Evolutionary conservation across 495 filamentous ascomycete genomes (phyloP), one percentile per base, ranked within the genome.

Genomic region (Bacidia rubella): DNA sequence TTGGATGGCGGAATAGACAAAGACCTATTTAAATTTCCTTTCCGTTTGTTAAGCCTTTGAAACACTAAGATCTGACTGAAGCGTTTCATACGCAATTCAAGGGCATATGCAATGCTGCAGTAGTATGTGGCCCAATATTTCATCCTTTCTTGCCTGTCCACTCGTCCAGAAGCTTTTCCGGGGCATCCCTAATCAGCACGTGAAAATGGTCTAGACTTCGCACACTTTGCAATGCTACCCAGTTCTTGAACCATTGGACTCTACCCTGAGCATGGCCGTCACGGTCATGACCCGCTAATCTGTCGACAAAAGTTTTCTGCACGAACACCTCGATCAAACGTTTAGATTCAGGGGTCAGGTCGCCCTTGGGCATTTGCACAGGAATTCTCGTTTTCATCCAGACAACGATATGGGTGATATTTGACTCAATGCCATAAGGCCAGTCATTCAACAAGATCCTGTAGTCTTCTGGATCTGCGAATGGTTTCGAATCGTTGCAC

Each of bases 221-320:
- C 46, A 90, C 83, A 60, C 83, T 87, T 67, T 88, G 84, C 60
- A 87, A 65, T 25, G 71, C 73, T 51, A 74, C 75, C 82, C 83
- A 87, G 57, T 90, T 90, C 72, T 86, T 87, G 61, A 88, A 88
- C 81, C 82, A 90, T 56, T 84, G 55, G 47, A 88, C 82, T n/a
- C n/a, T 35, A 35, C 29, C 29, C 35, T 70, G 73, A 2, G 75
- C 72, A 38, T 70, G 65, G 19, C 68, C 72, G 7, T 63, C 67
- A 39, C 39, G 40, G 5, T 68, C 64, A 60, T 11, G 23, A 0
- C 63, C 62, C 0, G 69, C 74, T 19, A 85, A 63, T n/a, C 62
- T 66, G 25, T 73, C 66, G 3, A 68, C 62, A 62, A 90, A 88
- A 27, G 69, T 73, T 43, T 64, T 64, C 52, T 72, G 63, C 25